Evolutionary conservation across 2,329 filamentous ascomycete genomes (phyloP), one percentile per base, ranked within the genome.

Genomic region (Xylaria arbuscula): DNA sequence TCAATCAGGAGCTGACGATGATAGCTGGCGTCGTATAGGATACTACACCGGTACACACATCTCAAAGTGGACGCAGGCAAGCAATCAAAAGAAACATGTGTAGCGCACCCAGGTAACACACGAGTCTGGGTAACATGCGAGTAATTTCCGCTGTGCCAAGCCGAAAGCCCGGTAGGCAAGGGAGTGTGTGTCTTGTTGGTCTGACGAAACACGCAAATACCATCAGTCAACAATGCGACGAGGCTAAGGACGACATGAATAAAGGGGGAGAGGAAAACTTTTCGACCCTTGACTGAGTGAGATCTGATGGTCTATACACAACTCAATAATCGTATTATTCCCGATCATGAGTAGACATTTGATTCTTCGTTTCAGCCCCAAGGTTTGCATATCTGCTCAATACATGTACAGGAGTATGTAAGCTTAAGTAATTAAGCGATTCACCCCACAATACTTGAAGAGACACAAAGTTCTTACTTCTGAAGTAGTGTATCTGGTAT

Each of bases 341-440:
- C 9, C 19, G 28, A 28, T 28, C 28, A 28, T 28, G 28, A 28
- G 28, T 28, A 28, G 28, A 28, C 28, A 28, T 28, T 28, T 2
- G 28, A 28, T 28, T 28, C 28, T 28, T 28, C 28, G 28, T 28
- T 28, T 28, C 28, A 28, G 36, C 34, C 38, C 48, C 10, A 42
- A 45, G 48, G 32, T 55, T 55, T 19, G 32, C 32, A 55, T 55
- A 53, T 58, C 38, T 47, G 34, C 50, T 61, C 28, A 28, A 28
- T 28, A 28, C 5, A 28, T 28, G 28, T 28, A 28, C 28, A 28
- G 5, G 2, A 5, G 57, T 66, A 66, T 64, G 62, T 66, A 66
- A 68, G 62, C 66, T 68, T 68, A 66, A 61, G 48, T 55, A n/a
- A n/a, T n/a, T n/a, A 62, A 34, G 57, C 51, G 53, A 53, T 38